Conservation (phyloP, 164 flowering plant genomes). For the Santalum album region DNA sequence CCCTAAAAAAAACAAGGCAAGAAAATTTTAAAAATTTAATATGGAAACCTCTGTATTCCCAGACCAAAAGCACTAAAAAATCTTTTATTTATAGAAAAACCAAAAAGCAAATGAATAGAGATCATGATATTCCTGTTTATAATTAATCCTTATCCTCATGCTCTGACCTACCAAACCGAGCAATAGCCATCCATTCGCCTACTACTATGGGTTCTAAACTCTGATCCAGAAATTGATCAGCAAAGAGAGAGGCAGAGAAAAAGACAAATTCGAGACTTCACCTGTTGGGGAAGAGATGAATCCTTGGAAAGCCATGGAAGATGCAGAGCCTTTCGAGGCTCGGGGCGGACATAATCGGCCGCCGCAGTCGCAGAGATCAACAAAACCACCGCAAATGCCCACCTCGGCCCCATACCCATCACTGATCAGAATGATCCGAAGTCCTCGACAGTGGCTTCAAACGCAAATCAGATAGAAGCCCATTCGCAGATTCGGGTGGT, state of each 20-base stretch:
- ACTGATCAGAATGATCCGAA: no score
- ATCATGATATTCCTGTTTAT: no score
- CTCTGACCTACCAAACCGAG: background rate
- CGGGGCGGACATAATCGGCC: constrained; percentile 65
- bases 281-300: constrained; percentile 68
- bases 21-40: no score
- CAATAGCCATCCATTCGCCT: background rate
- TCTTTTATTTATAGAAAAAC: no score
- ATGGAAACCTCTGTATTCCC: no score
- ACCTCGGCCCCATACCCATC: constrained; percentile 16
- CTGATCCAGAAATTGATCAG: background rate
- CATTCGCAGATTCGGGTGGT: no score
- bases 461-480: no score
- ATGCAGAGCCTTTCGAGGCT: constrained; percentile 44
- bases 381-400: constrained; percentile 11
- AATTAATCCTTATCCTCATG: no score
- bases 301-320: constrained; percentile 39
- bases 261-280: constrained; percentile 3
- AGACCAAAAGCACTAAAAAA: no score
- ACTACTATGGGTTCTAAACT: background rate
- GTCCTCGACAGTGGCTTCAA: no score
- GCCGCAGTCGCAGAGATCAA: constrained; percentile 15
- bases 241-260: background rate
- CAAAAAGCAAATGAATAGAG: no score
- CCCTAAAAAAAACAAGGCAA: no score